Evolutionary conservation across 2,329 filamentous ascomycete genomes (phyloP), one percentile per base, ranked within the genome.

Genomic region (Endoconidiophora polonica): DNA sequence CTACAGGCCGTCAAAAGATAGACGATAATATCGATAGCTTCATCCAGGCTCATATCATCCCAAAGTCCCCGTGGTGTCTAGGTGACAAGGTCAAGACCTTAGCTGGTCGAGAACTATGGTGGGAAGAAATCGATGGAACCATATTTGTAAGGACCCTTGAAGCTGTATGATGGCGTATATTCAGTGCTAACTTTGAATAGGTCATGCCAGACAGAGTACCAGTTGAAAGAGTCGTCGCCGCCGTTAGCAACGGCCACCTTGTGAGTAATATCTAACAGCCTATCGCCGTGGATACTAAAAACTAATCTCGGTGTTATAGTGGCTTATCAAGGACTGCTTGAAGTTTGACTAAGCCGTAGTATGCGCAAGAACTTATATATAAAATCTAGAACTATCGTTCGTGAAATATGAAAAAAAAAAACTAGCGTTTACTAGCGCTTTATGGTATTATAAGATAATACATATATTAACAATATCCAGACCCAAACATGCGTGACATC

Each of bases 181-280:
- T 33, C 10, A 18, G 10, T 45, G 29, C 46, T 55, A 37, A 54
- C 46, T 16, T 16, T 5, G 18, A 12, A 33, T 54, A 83, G 77
- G 74, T 91, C 24, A 81, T 88, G 69, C 91, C 90, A 0, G 83
- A 82, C 4, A 73, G 78, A 55, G 76, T 95, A 41, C 79, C 88
- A 62, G 83, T 96, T 12, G 75, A 79, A 40, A 78, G 70, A 52
- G 71, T 94, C 47, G 81, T 80, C 2, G 81, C 81, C 56, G 74
- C 77, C 54, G 88, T 93, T 16, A 74, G 77, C 3, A 98, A 96
- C 61, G 91, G 91, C 3, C 84, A 96, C 65, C 73, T 96, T 57
- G 71, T 73, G 61, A 60, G 71, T 33, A 10, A 14, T 42, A 3
- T 12, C n/a, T 24, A 29, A 33, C 9, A 4, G 12, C 24, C 14